Evolutionary conservation across 441 rosid genomes (phyloP).

Genomic region (Arabidopsis lyrata): DNA sequence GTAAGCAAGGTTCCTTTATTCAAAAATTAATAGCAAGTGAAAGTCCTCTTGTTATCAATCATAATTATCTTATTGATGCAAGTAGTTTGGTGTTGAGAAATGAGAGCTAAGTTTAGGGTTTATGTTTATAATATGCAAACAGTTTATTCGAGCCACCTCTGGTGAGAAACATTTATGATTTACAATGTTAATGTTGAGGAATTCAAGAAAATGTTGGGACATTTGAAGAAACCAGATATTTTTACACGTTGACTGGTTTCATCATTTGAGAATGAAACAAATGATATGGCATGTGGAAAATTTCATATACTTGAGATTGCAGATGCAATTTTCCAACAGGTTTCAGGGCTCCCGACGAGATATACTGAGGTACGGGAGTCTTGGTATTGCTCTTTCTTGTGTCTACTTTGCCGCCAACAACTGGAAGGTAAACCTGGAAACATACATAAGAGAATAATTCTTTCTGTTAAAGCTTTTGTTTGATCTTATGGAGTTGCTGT

Average conservation of each 20-base stretch:
- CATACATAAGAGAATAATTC: conserved; percentile 3
- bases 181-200: neutral
- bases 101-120: conserved; percentile 14
- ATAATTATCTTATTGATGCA: neutral
- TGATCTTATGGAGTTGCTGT: conserved; percentile 5
- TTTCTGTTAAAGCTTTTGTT: conserved; percentile 11
- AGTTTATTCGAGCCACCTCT: neutral
- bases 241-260: conserved; percentile 27
- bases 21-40: neutral
- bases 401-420: conserved; percentile 63
- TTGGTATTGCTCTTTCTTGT: conserved; percentile 83
- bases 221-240: neutral
- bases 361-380: conserved; percentile 85
- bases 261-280: conserved; percentile 17
- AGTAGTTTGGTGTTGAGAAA: conserved; percentile 9
- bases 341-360: conserved; percentile 94
- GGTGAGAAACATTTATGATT: neutral
- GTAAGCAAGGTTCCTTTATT: conserved; percentile 59
- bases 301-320: conserved; percentile 57
- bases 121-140: conserved; percentile 14
- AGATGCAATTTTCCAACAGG: conserved; percentile 91
- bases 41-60: conserved; percentile 9
- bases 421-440: conserved; percentile 69
- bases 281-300: conserved; percentile 31
- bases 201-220: neutral